Evolutionary conservation across 768 basidiomycete genomes (phyloP).

Genomic region (Rhizopogon vulgaris): DNA sequence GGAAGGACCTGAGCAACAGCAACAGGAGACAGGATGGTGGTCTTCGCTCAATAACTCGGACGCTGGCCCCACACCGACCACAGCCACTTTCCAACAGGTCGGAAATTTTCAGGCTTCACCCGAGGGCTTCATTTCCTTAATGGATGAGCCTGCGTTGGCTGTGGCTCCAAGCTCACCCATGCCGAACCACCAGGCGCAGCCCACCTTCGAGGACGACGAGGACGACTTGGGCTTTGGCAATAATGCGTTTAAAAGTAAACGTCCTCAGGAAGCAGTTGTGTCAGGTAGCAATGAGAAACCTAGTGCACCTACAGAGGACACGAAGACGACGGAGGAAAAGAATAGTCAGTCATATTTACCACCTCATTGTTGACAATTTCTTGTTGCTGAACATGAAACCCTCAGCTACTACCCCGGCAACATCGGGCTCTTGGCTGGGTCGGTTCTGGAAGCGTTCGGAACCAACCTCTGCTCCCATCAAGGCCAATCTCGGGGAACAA

Average conservation of each 20-base stretch:
- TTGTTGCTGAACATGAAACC: constrained; percentile 5
- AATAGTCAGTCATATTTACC: constrained; percentile 19
- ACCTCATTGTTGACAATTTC: not conserved
- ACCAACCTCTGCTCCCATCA: constrained; percentile 61
- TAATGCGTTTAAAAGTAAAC: constrained; percentile 35
- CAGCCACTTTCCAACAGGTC: constrained; percentile 55
- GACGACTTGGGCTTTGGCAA: constrained; percentile 95
- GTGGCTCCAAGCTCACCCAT: constrained; percentile 23
- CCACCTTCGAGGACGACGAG: constrained; percentile 45
- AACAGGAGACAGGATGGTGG: constrained; percentile 57
- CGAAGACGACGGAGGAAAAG: constrained; percentile 19
- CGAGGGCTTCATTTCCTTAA: constrained; percentile 75
- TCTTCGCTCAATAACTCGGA: constrained; percentile 37
- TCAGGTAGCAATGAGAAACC: constrained; percentile 18
- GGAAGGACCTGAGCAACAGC: constrained; percentile 27
- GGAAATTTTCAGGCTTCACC: constrained; percentile 37
- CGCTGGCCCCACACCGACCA: constrained; percentile 57
- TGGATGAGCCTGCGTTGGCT: constrained; percentile 55
- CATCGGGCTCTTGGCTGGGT: constrained; percentile 69
- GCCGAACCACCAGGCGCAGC: constrained; percentile 7
- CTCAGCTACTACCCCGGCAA: constrained; percentile 21
- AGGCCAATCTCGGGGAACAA: constrained; percentile 90
- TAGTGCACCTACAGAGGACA: constrained; percentile 13
- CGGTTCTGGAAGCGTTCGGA: constrained; percentile 74
- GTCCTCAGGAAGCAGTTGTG: constrained; percentile 20